Base-by-base conservation (phyloP, 2,329 filamentous ascomycete species). In the Xylariomycetidae sp. region DNA sequence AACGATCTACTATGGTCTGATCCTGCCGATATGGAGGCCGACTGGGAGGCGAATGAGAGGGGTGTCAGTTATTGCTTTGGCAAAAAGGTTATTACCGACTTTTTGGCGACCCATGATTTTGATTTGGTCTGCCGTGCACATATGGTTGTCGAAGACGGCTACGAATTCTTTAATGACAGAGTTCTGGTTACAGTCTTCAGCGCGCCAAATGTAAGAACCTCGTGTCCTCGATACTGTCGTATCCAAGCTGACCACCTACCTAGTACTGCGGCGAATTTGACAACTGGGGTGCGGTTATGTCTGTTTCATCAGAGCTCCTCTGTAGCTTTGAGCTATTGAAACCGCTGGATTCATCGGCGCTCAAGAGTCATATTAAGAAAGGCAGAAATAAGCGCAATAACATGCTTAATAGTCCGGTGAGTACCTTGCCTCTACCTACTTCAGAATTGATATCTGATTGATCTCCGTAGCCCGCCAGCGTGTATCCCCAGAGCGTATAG, bases 351-450 rank as follows among this genome's bases (percentile, higher is more conserved):
- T 96, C 89, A 10, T 94, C 86, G 51, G 90, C 90, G 20, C 71
- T 98, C 42, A 98, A 98, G 74, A 96, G 84, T 50, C 92, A 98
- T 57, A 98, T 98, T 64, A 98, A 98, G 71, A 97, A 96, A 69
- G 89, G 89, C 42, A 77, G 89, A 41, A 95, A 89, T 64, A 94
- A 94, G 71, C 77, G 90, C 41, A 88, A 95, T 62, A 90, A 82
- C 63, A 94, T 95, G 77, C 74, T 96, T 40, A 96, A 94, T 72
- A 95, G 88, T 69, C 90, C 90, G 57, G 88, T 94, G 80, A 67
- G 87, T 82, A 31, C 16, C 14, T 6, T 11, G 2, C 7, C 19
- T 9, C 29, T 20, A 32, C 11, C 16, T 14, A 10, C 8, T 8
- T 14, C 2, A 6, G 15, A 4, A 6, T 17, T 22, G 3, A 14